Conservation (phyloP, 2,329 filamentous ascomycete genomes). For the Fusarium continuum region DNA sequence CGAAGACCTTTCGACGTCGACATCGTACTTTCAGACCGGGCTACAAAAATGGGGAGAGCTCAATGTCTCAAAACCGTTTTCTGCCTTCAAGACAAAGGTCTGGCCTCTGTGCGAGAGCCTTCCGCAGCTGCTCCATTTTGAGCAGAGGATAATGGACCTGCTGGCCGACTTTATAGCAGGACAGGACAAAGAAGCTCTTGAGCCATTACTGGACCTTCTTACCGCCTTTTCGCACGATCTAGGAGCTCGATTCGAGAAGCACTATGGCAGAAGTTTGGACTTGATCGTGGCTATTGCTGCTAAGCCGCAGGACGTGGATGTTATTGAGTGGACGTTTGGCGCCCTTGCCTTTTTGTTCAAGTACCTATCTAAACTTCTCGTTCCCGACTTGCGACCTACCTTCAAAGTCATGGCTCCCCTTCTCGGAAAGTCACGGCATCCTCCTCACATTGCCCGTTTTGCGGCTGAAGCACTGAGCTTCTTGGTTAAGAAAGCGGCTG, state of each 20-base stretch:
- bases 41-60: conserved; percentile 91
- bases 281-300: conserved; percentile 82
- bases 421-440: conserved; percentile 83
- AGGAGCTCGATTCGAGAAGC: conserved; percentile 84
- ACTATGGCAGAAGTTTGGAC: conserved; percentile 79
- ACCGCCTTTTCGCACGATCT: conserved; percentile 96
- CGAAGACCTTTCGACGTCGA: conserved; percentile 76
- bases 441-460: conserved; percentile 88
- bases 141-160: conserved; percentile 82
- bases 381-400: conserved; percentile 84
- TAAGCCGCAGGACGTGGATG: conserved; percentile 79
- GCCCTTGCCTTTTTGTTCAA: conserved; percentile 97
- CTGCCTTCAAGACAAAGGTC: conserved; percentile 78
- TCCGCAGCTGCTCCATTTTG: conserved; percentile 89
- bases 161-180: conserved; percentile 80
- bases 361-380: conserved; percentile 87
- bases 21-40: conserved; percentile 87
- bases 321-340: conserved; percentile 98
- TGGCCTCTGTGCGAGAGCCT: conserved; percentile 86
- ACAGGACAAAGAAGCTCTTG: conserved; percentile 81
- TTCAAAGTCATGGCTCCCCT: conserved; percentile 85
- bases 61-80: conserved; percentile 86
- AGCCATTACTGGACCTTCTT: conserved; percentile 87
- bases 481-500: conserved; percentile 86
- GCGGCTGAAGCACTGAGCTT: conserved; percentile 96